Evolutionary conservation across 2,329 filamentous ascomycete genomes (phyloP).

Genomic region (Lachnellula cervina): DNA sequence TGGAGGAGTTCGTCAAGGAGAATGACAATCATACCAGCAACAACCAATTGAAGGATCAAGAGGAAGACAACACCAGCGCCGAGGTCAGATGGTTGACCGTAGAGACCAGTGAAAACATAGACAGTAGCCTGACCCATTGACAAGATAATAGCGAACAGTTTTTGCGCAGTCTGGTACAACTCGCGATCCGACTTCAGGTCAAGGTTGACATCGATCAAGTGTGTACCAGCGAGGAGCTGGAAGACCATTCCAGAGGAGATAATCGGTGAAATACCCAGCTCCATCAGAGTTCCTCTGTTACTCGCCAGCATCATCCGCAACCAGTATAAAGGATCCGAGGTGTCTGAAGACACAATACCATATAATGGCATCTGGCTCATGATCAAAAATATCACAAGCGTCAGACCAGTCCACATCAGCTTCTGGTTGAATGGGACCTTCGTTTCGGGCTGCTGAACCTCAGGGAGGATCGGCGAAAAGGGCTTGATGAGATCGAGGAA

Average conservation of each 20-base stretch:
- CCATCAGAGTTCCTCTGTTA: conserved; percentile 96
- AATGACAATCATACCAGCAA: conserved; percentile 97
- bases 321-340: conserved; percentile 98
- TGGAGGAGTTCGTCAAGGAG: conserved; percentile 98
- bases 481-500: conserved; percentile 99
- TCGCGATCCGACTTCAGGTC: conserved; percentile 99
- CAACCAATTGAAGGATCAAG: conserved; percentile 93
- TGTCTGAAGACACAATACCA: conserved; percentile 98
- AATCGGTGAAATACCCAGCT: conserved; percentile 95
- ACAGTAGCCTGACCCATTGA: conserved; percentile 97
- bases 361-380: conserved; percentile 99
- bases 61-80: conserved; percentile 98
- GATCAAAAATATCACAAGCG: conserved; percentile 96
- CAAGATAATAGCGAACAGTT: conserved; percentile 95
- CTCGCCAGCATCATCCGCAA: conserved; percentile 99
- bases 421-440: conserved; percentile 99
- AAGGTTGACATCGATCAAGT: conserved; percentile 99
- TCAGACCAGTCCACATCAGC: conserved; percentile 92
- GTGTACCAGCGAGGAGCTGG: conserved; percentile 98
- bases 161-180: conserved; percentile 99
- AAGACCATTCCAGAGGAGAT: conserved; percentile 99
- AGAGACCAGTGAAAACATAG: conserved; percentile 96
- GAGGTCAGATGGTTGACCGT: conserved; percentile 92
- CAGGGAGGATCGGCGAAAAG: conserved; percentile 98
- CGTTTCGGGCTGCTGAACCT: conserved; percentile 97